A percentile compares a stretch with the other conserved stretches of the same genome.
Evolutionary conservation across 768 basidiomycete genomes (phyloP).

Genomic region (Lanmaoa rubissima): DNA sequence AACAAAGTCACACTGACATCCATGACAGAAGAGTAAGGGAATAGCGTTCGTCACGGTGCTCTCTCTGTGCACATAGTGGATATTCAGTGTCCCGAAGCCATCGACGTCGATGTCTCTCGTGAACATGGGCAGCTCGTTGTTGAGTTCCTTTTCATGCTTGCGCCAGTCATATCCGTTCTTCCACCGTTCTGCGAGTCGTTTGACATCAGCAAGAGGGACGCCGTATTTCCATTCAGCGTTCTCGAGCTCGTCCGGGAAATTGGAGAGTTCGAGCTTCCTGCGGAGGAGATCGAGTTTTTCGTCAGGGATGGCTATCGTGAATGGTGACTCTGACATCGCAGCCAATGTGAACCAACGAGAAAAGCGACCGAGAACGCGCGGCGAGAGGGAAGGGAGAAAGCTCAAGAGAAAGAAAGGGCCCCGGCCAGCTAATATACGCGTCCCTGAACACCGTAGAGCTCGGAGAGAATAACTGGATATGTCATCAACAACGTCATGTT

Average conservation of each 20-base stretch:
- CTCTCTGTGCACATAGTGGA: constrained; percentile 59
- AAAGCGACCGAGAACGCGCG: no score
- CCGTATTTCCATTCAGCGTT: constrained; percentile 53
- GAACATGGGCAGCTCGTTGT: constrained; percentile 54
- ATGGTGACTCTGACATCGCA: constrained; percentile 25
- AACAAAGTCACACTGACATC: constrained; percentile 38
- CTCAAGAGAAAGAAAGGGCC: no score
- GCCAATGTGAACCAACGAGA: no score
- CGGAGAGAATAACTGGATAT: no score
- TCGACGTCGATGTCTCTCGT: constrained; percentile 49
- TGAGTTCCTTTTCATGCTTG: constrained; percentile 48
- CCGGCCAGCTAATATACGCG: no score
- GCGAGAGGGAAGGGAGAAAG: no score
- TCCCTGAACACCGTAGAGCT: no score
- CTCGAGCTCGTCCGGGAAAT: constrained; percentile 57
- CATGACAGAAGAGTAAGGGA: constrained; percentile 62
- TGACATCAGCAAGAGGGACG: constrained; percentile 45
- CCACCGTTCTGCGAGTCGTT: constrained; percentile 50
- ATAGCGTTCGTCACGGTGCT: constrained; percentile 47
- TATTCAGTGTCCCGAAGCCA: constrained; percentile 45
- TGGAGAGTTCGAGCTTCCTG: constrained; percentile 45
- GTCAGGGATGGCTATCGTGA: constrained; percentile 48
- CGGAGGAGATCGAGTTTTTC: constrained; percentile 38
- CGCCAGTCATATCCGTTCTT: constrained; percentile 56
- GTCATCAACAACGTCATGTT: no score